Evolutionary conservation across 2,329 filamentous ascomycete genomes (phyloP).

Genomic region (Ustilaginoidea virens): DNA sequence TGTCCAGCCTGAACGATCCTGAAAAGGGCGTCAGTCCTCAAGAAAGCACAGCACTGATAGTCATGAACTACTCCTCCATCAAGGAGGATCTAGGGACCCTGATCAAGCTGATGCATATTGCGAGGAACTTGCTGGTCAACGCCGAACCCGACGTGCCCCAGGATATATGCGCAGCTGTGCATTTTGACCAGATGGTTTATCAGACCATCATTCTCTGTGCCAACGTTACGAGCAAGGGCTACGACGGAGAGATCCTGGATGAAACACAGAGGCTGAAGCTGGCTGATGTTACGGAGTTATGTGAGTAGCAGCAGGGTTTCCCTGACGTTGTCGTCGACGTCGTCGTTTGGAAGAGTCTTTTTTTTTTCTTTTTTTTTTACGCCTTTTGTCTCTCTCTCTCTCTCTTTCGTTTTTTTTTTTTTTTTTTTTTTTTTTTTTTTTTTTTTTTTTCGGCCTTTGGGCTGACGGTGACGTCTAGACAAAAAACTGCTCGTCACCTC

Average conservation of each 20-base stretch:
- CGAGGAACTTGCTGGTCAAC: conserved; percentile 48
- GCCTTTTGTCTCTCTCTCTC: no score
- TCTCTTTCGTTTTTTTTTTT: neutral
- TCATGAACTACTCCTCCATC: conserved; percentile 44
- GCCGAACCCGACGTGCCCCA: conserved; percentile 49
- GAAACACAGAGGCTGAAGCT: conserved; percentile 40
- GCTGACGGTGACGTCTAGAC: no score
- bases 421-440: conserved; percentile 3
- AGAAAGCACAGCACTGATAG: conserved; percentile 46
- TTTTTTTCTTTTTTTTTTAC: no score
- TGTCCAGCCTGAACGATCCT: conserved; percentile 35
- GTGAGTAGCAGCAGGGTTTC: conserved; percentile 21
- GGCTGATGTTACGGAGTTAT: conserved; percentile 48
- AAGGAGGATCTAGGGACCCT: conserved; percentile 48
- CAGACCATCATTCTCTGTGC: conserved; percentile 50
- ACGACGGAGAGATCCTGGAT: conserved; percentile 47
- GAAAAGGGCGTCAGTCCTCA: conserved; percentile 43
- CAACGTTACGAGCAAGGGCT: conserved; percentile 52
- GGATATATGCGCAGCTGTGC: conserved; percentile 47
- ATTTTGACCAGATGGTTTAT: conserved; percentile 51
- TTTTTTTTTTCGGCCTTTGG: no score
- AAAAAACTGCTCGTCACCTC: conserved; percentile 52
- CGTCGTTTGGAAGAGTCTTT: no score
- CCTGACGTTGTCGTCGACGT: no score
- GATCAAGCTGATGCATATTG: conserved; percentile 53